Base-by-base conservation (phyloP, 805 yeast species). In the Pichia kluyveri region DNA sequence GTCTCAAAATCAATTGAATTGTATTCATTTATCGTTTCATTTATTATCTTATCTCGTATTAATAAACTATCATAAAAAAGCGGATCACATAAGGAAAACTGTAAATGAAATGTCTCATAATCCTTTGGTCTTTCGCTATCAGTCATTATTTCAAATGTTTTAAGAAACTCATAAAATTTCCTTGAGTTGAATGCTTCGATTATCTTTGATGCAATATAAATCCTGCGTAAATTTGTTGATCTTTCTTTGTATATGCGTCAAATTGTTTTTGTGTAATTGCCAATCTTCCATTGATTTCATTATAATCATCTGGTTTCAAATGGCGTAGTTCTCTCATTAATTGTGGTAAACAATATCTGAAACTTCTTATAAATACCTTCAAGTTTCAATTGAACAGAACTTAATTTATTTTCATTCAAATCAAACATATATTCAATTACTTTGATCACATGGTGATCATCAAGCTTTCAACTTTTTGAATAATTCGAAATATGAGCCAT, bases 31-130 rank as follows among this genome's bases (percentile, higher is more conserved):
- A 26, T 34, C 10, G 42, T 39, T 8, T 37, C 23, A 18, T 32
- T 37, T 9, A 53, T 31, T 9, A 57, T 45, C n/a, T 46, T 27
- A 28, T 45, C 19, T 30, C 60, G 49, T 23, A n/a, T 31, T 1
- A 39, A 42, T 6, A 48, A 26, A n/a, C 58, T 48, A 34, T 60
- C 63, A 43, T 53, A 53, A 41, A 50, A 60, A 37, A 54, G 43
- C 3, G 63, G 56, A 38, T 60, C 65, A 7, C 60, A n/a, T 10
- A 45, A 36, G 36, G 55, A 48, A 17, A 60, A 23, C 11, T 49
- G 18, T 23, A 54, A 10, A 7, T 56, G 47, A 3, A 56, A 46
- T 1, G 41, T 38, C 26, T 60, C 65, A 8, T 50, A 30, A 30
- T 30, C 32, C 4, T 30, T 30, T 10, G 10, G 14, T 10, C 14